phyloP scores from a whole-genome alignment of 306 rosid species.

The Vigna hirtella region DNA sequence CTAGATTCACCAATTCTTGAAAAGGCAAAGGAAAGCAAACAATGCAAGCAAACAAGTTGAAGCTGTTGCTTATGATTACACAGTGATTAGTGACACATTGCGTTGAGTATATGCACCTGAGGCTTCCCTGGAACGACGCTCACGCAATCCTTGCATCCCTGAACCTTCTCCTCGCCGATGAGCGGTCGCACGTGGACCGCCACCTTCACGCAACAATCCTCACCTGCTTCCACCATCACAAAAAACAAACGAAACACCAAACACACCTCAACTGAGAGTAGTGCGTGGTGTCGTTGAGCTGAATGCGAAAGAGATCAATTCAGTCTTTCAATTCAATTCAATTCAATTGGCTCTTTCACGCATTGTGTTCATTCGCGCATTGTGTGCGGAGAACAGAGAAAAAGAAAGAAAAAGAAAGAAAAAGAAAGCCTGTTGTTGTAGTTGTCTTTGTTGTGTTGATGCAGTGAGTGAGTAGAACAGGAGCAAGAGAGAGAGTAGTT shows the following conservation, averaged over 20 bases:
- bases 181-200: conserved; percentile 97
- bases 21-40: neutral
- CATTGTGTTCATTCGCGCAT: conserved; percentile 26
- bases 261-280: neutral
- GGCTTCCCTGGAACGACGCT: conserved; percentile 89
- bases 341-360: neutral
- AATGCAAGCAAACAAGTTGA: conserved; percentile 18
- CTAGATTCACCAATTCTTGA: conserved; percentile 27
- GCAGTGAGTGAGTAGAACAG: conserved; percentile 36
- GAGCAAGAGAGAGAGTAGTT: conserved; percentile 38
- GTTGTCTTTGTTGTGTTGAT: neutral
- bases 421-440: conserved; percentile 6
- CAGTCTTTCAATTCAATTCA: too few relatives aligned
- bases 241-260: neutral
- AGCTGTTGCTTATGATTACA: neutral
- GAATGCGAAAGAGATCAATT: conserved; percentile 8
- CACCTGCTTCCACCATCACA: conserved; percentile 75
- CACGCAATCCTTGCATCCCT: conserved; percentile 98
- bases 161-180: conserved; percentile 88
- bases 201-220: conserved; percentile 93
- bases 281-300: neutral
- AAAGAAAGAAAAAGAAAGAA: neutral
- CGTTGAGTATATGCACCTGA: conserved; percentile 68
- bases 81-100: conserved; percentile 25
- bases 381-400: neutral